Evolutionary conservation across 768 basidiomycete species (phyloP), one percentile per base, ranked within the genome.

Genomic region (Hygrophoropsis aurantiaca): DNA sequence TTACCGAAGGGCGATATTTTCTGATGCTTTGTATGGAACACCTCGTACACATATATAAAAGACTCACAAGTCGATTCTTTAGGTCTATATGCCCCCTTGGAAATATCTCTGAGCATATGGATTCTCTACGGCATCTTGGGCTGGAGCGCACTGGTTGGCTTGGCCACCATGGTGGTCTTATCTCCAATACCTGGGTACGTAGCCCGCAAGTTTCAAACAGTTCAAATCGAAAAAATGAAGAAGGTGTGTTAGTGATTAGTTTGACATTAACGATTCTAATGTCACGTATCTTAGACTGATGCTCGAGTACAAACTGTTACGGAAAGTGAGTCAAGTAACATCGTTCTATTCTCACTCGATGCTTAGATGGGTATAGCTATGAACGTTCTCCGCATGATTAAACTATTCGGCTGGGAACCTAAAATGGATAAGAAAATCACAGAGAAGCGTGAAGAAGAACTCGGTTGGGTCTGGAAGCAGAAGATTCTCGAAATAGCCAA

Each of bases 361-460:
- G 26, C 41, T 18, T 40, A 26, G 33, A 18, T 33, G 36, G 42
- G 35, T n/a, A 21, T 39, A 82, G 82, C 71, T 5, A 68, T 82
- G 57, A 76, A 74, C 44, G 76, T 80, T 16, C 61, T 84, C 11
- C 74, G 84, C 15, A 85, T 86, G 79, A 70, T 86, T 58, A 87
- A 88, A 62, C 66, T 87, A 33, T 87, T 89, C 54, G 86, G 74
- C 6, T 78, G 86, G 76, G 75, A 83, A 72, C 72, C 75, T 47
- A 74, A 78, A 38, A 75, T 85, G 57, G 68, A 75, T 19, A 60
- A 73, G 11, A 71, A 72, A 40, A 69, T 91, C 38, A 64, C 72
- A 18, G 73, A 74, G 24, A 80, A 79, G 55, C 75, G 87, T 49
- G 77, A 83, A 36, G 74, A 75, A 4, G 88, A 90, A 60, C 63